These are phyloP conservation scores for Alliaria petiolata DNA, from an alignment of 345 rosid genomes.

Conservation along the genomic window DNA sequence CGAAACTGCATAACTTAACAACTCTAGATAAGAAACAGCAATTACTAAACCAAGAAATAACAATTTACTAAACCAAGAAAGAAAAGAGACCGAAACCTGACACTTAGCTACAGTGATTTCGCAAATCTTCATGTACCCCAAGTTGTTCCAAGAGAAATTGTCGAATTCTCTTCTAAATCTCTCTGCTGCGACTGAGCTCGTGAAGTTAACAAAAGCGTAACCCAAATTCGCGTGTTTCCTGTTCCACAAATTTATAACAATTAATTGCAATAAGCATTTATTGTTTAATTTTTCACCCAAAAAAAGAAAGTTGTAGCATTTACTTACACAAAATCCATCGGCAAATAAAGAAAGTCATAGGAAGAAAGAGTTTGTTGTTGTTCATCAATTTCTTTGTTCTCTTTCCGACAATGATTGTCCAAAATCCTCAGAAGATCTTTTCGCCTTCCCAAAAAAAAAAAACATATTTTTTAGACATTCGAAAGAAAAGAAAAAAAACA, in stretches of 20 bases:
- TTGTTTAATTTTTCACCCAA: not conserved
- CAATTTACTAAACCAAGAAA: too few relatives aligned
- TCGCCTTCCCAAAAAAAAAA: conserved; percentile 31
- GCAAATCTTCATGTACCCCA: conserved; percentile 25
- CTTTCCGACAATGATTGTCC: conserved; percentile 36
- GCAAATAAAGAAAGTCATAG: conserved; percentile 53
- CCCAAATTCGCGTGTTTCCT: conserved; percentile 41
- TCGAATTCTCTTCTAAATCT: conserved; percentile 27
- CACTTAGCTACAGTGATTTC: conserved; percentile 28
- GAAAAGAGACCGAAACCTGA: conserved; percentile 35
- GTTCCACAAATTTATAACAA: not conserved
- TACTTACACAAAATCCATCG: conserved; percentile 53
- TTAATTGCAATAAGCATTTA: not conserved
- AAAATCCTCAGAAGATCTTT: conserved; percentile 28
- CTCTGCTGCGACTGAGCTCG: conserved; percentile 31
- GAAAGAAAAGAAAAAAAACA: not conserved
- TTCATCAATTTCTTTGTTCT: not conserved
- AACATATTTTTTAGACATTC: not conserved
- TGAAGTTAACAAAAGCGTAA: conserved; percentile 59
- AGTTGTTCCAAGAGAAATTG: conserved; percentile 26
- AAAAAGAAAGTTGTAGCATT: not conserved
- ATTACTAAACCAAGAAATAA: too few relatives aligned
- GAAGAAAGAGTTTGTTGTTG: conserved; percentile 22
- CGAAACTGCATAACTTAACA: too few relatives aligned
- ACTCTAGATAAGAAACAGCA: too few relatives aligned